These are phyloP conservation scores for Tilletiaria anomala DNA, from an alignment of 1,284 basidiomycete genomes.

Conservation along the genomic window DNA sequence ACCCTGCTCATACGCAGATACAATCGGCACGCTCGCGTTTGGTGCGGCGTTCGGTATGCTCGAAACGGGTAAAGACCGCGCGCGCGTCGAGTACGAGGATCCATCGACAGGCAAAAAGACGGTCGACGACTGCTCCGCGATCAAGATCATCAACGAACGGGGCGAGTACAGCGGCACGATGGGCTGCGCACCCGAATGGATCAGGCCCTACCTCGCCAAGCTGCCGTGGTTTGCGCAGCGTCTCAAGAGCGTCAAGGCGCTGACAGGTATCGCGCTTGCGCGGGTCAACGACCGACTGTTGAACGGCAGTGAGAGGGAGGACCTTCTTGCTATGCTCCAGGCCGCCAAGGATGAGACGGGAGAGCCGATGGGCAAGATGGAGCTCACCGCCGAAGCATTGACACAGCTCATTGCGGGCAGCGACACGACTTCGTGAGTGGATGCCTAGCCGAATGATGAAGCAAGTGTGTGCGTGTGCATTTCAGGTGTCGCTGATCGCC, in stretches of 20 bases:
- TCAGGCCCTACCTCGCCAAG: slow-evolving; percentile 18
- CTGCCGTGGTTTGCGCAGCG: slow-evolving; percentile 58
- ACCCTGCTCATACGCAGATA: no score
- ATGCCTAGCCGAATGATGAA: no score
- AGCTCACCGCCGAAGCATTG: slow-evolving; percentile 68
- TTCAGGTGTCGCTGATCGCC: no score
- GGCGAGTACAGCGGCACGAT: slow-evolving; percentile 75
- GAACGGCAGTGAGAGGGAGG: slow-evolving; percentile 48
- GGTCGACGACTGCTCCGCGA: slow-evolving; percentile 55
- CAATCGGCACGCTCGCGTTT: slow-evolving; percentile 37
- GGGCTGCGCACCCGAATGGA: slow-evolving; percentile 58
- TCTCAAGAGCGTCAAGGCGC: slow-evolving; percentile 53
- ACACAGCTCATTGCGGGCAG: slow-evolving; percentile 61
- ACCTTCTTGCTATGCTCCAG: slow-evolving; percentile 66
- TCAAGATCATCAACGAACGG: slow-evolving; percentile 72
- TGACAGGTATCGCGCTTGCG: slow-evolving; percentile 52
- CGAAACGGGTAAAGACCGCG: slow-evolving; percentile 56
- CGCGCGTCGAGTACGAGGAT: slow-evolving; percentile 45
- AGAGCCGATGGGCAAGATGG: slow-evolving; percentile 59
- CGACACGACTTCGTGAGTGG: slow-evolving; percentile 32
- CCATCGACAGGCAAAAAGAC: slow-evolving; percentile 42
- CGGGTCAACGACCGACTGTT: slow-evolving; percentile 61
- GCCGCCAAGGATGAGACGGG: slow-evolving; percentile 62
- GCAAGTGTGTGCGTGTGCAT: no score
- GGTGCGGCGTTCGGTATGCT: slow-evolving; percentile 70